These are phyloP conservation scores for Chaetomium tenue DNA, from an alignment of 495 filamentous ascomycete genomes.

Conservation along the genomic window DNA sequence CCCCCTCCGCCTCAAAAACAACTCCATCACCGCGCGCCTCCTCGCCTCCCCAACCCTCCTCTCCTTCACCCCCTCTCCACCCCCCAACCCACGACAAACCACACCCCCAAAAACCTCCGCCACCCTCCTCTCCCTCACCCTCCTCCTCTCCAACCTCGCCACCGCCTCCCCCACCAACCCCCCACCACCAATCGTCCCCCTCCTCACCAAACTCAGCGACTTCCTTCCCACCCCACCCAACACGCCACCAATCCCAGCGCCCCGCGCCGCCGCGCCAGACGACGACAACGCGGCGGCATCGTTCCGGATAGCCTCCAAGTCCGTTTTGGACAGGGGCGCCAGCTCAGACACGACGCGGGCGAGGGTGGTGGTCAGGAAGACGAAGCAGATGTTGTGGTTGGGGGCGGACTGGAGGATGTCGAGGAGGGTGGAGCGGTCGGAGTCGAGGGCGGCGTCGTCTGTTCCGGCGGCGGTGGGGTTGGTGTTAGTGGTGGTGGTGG, in stretches of 20 bases:
- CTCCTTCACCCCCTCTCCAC: constrained; percentile 34
- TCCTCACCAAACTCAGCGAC: constrained; percentile 38
- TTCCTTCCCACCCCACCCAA: constrained; percentile 37
- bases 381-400: constrained; percentile 78
- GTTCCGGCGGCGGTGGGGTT: not conserved
- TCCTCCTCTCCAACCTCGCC: constrained; percentile 39
- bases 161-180: constrained; percentile 30
- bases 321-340: constrained; percentile 42
- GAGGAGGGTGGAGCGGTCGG: constrained; percentile 64
- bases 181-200: constrained; percentile 23
- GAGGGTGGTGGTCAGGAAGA: constrained; percentile 80
- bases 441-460: constrained; percentile 52
- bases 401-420: constrained; percentile 70
- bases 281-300: not conserved
- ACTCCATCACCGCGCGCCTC: constrained; percentile 41
- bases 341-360: constrained; percentile 48
- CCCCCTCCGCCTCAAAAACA: constrained; percentile 38
- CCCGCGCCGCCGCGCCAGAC: constrained; percentile 21
- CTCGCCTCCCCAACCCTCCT: constrained; percentile 48
- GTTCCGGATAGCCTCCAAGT: constrained; percentile 30
- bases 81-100: constrained; percentile 45
- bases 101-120: constrained; percentile 50
- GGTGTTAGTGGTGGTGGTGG: not conserved
- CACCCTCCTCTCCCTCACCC: constrained; percentile 44
- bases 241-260: constrained; percentile 28